Evolutionary conservation across 257 asterid species (phyloP), one percentile per base, ranked within the genome.

Genomic region (Nyctanthes arbortristis): DNA sequence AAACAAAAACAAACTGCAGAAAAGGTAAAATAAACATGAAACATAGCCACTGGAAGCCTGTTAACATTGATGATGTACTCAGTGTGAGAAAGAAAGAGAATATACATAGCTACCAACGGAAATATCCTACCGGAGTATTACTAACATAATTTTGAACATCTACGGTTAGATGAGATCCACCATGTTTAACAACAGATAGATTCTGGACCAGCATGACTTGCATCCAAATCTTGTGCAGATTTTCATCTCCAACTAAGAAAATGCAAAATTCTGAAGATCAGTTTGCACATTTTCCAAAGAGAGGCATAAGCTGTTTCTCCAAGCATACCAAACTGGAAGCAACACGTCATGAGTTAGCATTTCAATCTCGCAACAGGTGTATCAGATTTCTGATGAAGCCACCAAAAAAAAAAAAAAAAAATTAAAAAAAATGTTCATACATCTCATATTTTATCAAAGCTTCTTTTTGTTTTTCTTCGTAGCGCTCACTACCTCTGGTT

Each of bases 241-340:
- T 43, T 43, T 43, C 54, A 43, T 43, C 54, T 43, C 54, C n/a
- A 7, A 43, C 54, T 4, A 43, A 22, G n/a, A 9, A 16, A 1
- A 5, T 43, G 10, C 1, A 4, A 43, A 16, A 43, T 39, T 43
- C 14, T 3, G 54, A 52, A 3, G 30, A 22, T 52, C 59, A 52
- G 59, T 52, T 52, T 24, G 24, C 16, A 1, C 4, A 30, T 20
- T 80, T 73, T 7, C 96, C 88, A 66, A 89, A 80, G 66, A 81
- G 79, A 12, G 85, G 79, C 20, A 77, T 34, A 54, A 93, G 97
- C 61, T 87, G 94, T 78, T 93, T 93, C 90, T 93, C 96, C 77
- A 93, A 73, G 82, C 91, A 97, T 30, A 89, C 74, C 78, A 93
- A 86, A 32, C 98, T 90, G 97, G 60, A 78, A 52, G 70, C 47